Evolutionary conservation across 441 rosid genomes (phyloP), one percentile per base, ranked within the genome.

Genomic region (Adansonia gregorii): DNA sequence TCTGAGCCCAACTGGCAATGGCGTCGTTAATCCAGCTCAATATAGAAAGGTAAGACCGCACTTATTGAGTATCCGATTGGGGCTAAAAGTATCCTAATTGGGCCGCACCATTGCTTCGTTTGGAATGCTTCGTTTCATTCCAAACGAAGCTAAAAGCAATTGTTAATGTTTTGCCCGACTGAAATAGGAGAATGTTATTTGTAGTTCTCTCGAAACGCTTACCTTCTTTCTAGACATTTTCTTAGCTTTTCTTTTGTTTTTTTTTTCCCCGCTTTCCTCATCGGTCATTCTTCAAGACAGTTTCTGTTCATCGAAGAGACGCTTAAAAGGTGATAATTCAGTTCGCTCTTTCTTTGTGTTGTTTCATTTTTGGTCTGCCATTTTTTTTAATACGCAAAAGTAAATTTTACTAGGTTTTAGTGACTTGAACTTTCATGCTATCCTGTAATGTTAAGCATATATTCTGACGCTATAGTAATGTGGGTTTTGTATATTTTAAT

Each of bases 401-500:
- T 35, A 35, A 35, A 35, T 35, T 35, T 35, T 35, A 35, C 39
- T 35, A 35, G 39, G 39, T 35, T 35, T 35, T 35, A 35, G 39
- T 35, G 3, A 35, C 39, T 35, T 35, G 39, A 35, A 10, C 27
- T 54, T 19, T 31, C 24, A 12, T 63, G 14, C 49, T 73, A 22
- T 63, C 3, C 22, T 43, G 71, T 65, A 27, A 14, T 31, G 6
- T 48, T 22, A 14, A 24, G 43, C 3, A 31, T 31, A 73, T 39
- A 5, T 41, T 73, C 17, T 27, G 46, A 22, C 15, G 74, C 43
- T 76, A 15, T 54, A 27, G 17, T 54, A 51, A 31, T n/a, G 2
- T 12, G 43, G 43, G 43, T 6, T 39, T 72, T 76, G 12, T 76
- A 15, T 60, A 46, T 71, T 78, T 51, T 66, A 14, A 14, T 66